phyloP scores from a whole-genome alignment of 306 rosid genomes.

The Trifolium subterraneum region DNA sequence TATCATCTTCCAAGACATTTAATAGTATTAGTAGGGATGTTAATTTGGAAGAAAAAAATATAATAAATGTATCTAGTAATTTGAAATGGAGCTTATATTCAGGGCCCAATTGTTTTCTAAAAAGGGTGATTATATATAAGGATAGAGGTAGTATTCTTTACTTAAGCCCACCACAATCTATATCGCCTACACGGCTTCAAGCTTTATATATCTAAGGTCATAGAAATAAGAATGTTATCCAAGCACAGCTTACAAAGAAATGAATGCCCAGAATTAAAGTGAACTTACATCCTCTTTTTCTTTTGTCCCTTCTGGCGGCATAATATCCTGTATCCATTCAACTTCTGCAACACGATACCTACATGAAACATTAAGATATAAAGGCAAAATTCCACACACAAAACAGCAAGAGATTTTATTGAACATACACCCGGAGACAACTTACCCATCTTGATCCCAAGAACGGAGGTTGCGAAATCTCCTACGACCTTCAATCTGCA shows the following conservation, averaged over 20 bases:
- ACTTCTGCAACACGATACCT: constrained; percentile 96
- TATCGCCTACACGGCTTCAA: constrained; percentile 31
- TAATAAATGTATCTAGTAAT: background rate
- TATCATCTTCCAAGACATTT: background rate
- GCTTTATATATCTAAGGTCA: constrained; percentile 23
- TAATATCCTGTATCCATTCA: constrained; percentile 81
- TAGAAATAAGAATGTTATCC: constrained; percentile 3
- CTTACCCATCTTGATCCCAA: constrained; percentile 97
- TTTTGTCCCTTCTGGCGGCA: constrained; percentile 70
- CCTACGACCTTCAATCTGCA: constrained; percentile 92
- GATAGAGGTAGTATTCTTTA: constrained; percentile 6
- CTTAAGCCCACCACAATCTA: constrained; percentile 4
- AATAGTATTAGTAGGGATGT: too few species aligned
- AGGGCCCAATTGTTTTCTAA: background rate
- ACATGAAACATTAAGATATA: constrained; percentile 45
- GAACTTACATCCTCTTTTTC: constrained; percentile 74
- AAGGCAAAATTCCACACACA: constrained; percentile 21
- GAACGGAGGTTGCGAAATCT: constrained; percentile 74
- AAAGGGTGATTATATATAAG: background rate
- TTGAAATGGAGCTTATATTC: background rate
- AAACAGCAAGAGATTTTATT: constrained; percentile 32
- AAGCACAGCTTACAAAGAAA: constrained; percentile 11
- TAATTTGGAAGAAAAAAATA: background rate
- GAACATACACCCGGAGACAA: constrained; percentile 31
- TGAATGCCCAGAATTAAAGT: constrained; percentile 34